Conservation (phyloP, 768 basidiomycete species). For the Auricularia sp. region DNA sequence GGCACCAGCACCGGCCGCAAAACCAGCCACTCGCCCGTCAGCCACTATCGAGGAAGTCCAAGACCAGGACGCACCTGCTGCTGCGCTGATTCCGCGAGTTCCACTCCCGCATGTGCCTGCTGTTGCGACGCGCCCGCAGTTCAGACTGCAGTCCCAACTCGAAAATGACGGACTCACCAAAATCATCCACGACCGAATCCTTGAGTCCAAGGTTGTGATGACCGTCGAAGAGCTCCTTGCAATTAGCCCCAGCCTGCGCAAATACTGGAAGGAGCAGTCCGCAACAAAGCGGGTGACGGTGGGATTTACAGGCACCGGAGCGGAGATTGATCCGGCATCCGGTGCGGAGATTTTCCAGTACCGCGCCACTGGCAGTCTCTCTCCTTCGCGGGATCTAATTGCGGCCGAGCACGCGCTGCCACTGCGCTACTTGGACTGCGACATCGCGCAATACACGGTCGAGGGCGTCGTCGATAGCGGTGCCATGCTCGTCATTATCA, state of each 20-base stretch:
- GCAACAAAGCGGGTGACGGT: neutral
- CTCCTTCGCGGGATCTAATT: neutral
- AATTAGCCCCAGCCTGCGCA: neutral
- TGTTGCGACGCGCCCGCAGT: neutral
- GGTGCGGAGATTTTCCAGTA: neutral
- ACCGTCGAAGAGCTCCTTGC: neutral
- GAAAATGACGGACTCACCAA: neutral
- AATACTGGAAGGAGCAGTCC: neutral
- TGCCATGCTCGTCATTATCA: neutral
- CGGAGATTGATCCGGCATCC: neutral
- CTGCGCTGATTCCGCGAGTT: neutral
- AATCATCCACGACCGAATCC: neutral
- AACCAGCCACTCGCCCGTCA: neutral
- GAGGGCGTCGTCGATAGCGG: neutral
- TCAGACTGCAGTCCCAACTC: neutral
- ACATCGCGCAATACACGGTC: neutral
- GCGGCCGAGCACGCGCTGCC: neutral
- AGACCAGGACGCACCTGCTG: neutral
- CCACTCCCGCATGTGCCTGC: too few species aligned
- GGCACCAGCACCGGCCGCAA: neutral
- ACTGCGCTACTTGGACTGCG: neutral
- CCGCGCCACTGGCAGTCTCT: neutral
- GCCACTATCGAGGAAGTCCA: neutral
- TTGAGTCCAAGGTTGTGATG: neutral
- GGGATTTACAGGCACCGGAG: neutral